Evolutionary conservation across 345 rosid genomes (phyloP), one percentile per base, ranked within the genome.

Genomic region (Citrus inodora): DNA sequence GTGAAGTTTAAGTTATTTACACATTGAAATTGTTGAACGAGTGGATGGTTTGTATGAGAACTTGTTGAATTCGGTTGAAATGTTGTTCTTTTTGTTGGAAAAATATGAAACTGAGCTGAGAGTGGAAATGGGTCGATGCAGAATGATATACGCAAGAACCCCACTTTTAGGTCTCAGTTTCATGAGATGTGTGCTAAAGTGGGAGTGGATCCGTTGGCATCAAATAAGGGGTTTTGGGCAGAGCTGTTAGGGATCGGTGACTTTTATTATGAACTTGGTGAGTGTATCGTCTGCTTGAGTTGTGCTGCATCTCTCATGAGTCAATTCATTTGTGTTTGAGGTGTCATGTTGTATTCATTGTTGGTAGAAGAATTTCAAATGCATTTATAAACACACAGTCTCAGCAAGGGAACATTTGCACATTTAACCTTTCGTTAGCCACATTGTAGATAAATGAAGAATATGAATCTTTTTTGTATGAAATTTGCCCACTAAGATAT

Each of bases 191-290:
- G 97, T 78, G 97, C 98, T 76, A 93, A 93, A 81, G 92, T 93
- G 19, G 99, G 98, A 72, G 99, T 95, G 75, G 99, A 95, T 90
- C 97, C 98, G 2, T 82, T 93, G 74, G 99, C 98, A 74, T 95
- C 98, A 0, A 92, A 92, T 83, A 95, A 93, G 83, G 98, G 98
- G 55, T 92, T 93, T 78, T 95, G 98, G 98, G 98, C 96, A 38
- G 99, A 95, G 90, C 92, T 92, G 48, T 85, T 93, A n/a, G 98
- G 98, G 58, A 95, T 95, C 55, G 97, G 99, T 80, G 98, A 95
- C 88, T 93, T 95, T 90, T 93, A 93, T 77, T 95, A 95, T 80
- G 98, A 95, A 82, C 90, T 95, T 76, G 98, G 98, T 91, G 38
- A 30, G 91, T 84, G 48, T 46, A 46, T 59, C 51, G 19, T 74